Percentiles rank a stretch among this genome's conserved stretches.
These are phyloP conservation scores for Phytophthora capsici DNA, from an alignment of 352 stramenopile genomes.

Conservation along the genomic window DNA sequence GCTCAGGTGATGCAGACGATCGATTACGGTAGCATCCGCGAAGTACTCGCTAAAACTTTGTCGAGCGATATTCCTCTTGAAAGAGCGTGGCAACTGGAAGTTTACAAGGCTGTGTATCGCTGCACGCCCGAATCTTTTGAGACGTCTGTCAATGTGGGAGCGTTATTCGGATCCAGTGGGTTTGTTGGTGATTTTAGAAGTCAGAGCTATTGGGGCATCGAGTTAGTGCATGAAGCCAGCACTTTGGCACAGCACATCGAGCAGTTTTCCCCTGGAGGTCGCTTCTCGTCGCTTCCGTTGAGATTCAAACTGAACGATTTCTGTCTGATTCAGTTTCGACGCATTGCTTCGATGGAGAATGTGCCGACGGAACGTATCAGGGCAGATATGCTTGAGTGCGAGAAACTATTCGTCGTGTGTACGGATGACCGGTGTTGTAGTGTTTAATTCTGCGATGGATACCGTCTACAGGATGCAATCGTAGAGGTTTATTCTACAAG, in stretches of 20 bases:
- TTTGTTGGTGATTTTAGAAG: not conserved
- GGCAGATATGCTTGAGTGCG: slow-evolving; percentile 12
- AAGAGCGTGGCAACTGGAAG: too few relatives aligned
- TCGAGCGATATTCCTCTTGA: too few relatives aligned
- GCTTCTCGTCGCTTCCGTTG: slow-evolving; percentile 5
- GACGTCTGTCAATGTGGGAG: too few relatives aligned
- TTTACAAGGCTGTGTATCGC: too few relatives aligned
- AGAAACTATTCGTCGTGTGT: slow-evolving; percentile 18
- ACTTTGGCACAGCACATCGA: not conserved
- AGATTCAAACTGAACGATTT: too few relatives aligned
- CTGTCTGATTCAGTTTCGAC: slow-evolving; percentile 11
- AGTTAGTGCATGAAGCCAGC: not conserved
- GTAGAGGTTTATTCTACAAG: too few relatives aligned
- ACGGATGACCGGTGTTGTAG: slow-evolving; percentile 18
- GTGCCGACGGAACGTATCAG: not conserved
- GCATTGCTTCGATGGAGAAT: not conserved
- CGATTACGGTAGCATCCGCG: too few relatives aligned
- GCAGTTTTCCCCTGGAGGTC: slow-evolving; percentile 8
- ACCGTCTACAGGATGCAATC: not conserved
- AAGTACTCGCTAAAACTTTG: too few relatives aligned
- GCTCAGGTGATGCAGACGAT: too few relatives aligned
- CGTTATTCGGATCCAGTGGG: not conserved
- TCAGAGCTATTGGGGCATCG: not conserved
- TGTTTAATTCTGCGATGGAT: slow-evolving; percentile 21
- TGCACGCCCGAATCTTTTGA: too few relatives aligned